Evolutionary conservation across 129 eudicot species (phyloP).

Genomic region (Flaveria ramosissima): DNA sequence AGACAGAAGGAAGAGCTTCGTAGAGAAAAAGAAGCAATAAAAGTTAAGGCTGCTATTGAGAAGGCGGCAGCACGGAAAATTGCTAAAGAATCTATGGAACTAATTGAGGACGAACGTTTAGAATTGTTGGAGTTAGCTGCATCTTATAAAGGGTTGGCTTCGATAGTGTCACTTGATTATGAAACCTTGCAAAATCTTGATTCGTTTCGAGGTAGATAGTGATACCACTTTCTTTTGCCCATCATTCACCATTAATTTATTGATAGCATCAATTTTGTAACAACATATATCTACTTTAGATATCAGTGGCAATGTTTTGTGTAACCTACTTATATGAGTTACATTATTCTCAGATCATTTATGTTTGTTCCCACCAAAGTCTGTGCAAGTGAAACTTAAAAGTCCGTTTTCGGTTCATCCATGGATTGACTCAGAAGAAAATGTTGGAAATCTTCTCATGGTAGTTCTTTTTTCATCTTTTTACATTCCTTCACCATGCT

Average conservation of each 20-base stretch:
- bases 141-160: constrained; percentile 72
- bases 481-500: constrained; percentile 3
- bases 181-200: constrained; percentile 89
- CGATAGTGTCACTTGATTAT: constrained; percentile 78
- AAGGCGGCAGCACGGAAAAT: constrained; percentile 80
- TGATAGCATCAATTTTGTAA: background rate
- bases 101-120: constrained; percentile 91
- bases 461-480: constrained; percentile 33
- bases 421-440: constrained; percentile 87
- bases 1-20: constrained; percentile 84
- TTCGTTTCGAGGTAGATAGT: constrained; percentile 60
- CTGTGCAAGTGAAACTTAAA: constrained; percentile 68
- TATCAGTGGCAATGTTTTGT: background rate
- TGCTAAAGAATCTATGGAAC: constrained; percentile 90
- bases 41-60: constrained; percentile 73
- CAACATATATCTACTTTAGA: background rate
- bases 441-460: constrained; percentile 93
- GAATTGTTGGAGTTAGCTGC: constrained; percentile 94
- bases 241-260: background rate
- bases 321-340: constrained; percentile 7
- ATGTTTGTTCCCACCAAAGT: constrained; percentile 81
- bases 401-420: constrained; percentile 76
- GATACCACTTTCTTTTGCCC: constrained; percentile 2
- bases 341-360: constrained; percentile 53
- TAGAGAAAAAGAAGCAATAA: constrained; percentile 80